Conservation (phyloP, 2,329 filamentous ascomycete genomes). For the Neofusicoccum parvum region DNA sequence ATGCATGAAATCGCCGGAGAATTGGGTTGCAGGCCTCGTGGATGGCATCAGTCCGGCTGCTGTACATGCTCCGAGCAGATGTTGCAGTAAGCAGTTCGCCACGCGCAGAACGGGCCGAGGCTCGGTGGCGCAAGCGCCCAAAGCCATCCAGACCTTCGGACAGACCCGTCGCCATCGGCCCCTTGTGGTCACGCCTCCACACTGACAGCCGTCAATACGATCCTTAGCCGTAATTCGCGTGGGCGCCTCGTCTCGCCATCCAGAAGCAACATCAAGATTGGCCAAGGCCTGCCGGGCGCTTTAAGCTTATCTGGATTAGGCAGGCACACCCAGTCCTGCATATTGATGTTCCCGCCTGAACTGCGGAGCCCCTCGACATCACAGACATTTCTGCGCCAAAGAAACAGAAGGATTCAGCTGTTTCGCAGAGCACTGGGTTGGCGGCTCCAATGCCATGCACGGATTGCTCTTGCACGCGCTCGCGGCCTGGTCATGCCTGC, state of each 20-base stretch:
- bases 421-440: neutral
- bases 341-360: neutral
- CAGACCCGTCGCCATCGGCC: neutral
- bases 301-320: conserved; percentile 15
- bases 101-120: neutral
- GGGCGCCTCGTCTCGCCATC: neutral
- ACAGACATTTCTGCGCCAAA: neutral
- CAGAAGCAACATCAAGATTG: neutral
- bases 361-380: neutral
- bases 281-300: neutral
- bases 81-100: neutral
- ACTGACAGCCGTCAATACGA: neutral
- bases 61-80: too few relatives aligned
- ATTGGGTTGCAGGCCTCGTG: neutral
- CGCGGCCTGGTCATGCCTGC: too few relatives aligned
- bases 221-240: neutral
- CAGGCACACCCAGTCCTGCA: neutral
- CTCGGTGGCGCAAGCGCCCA: neutral
- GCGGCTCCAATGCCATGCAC: neutral
- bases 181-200: neutral
- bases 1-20: neutral
- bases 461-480: neutral
- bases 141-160: neutral
- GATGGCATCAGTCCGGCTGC: neutral
- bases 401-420: neutral